These are phyloP conservation scores for Citrus sinensis DNA, from an alignment of 345 rosid species.

Conservation along the genomic window DVS_A1.0 CM039166.1:20540001-20540500, in stretches of 20 bases:
- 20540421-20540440: slow-evolving; percentile 67
- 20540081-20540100: slow-evolving; percentile 50
- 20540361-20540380: slow-evolving; percentile 79
- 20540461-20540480: slow-evolving; percentile 58
- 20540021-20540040: slow-evolving; percentile 51
- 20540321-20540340: slow-evolving; percentile 55
- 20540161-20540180: slow-evolving; percentile 54
- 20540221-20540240: slow-evolving; percentile 42
- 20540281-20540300: slow-evolving; percentile 52
- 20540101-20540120: slow-evolving; percentile 50
- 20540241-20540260: slow-evolving; percentile 85
- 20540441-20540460: slow-evolving; percentile 62
- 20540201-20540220: slow-evolving; percentile 59
- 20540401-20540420: slow-evolving; percentile 78
- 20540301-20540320: slow-evolving; percentile 78
- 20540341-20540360: slow-evolving; percentile 72
- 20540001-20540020: slow-evolving; percentile 15
- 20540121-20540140: slow-evolving; percentile 50
- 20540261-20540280: slow-evolving; percentile 61
- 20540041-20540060: slow-evolving; percentile 80
- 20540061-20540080: slow-evolving; percentile 67
- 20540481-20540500: slow-evolving; percentile 56
- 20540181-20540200: slow-evolving; percentile 70
- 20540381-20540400: slow-evolving; percentile 57
- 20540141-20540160: slow-evolving; percentile 55